Evolutionary conservation across 768 basidiomycete genomes (phyloP), one percentile per base, ranked within the genome.

Genomic region (Russula sp.): DNA sequence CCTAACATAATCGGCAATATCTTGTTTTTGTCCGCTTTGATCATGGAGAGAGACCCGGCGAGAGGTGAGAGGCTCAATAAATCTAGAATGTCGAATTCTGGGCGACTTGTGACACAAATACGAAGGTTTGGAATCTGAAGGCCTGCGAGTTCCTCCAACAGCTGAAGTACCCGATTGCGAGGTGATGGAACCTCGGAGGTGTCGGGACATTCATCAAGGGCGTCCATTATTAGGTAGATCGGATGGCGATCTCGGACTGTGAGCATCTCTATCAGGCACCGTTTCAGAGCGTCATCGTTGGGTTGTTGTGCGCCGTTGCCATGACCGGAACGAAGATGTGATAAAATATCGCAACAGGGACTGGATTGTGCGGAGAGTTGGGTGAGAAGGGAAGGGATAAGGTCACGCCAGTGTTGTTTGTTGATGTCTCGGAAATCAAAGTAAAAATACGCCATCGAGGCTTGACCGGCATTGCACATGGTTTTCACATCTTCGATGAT

Each of bases 311-410:
- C 13, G 46, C 61, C 34, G 1, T 10, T 20, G 30, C 28, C 20
- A n/a, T 57, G 48, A 4, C 13, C 22, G 0, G 7, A 30, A 32
- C 38, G 59, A 10, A 59, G 24, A 14, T 16, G 34, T 22, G 38
- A 44, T 6, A 63, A 57, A 0, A 59, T 42, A n/a, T 57, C 18
- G 24, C 34, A 53, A 42, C n/a, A n/a, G n/a, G n/a, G n/a, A n/a
- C n/a, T n/a, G n/a, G n/a, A n/a, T n/a, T n/a, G n/a, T n/a, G n/a
- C n/a, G n/a, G n/a, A n/a, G n/a, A n/a, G 34, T 14, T 63, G 62
- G 20, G 57, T 57, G 11, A 57, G 49, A 18, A 63, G n/a, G 20
- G 62, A 63, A 20, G n/a, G 49, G n/a, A 63, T 6, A 3, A 63
- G 20, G 30, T 57, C 28, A 32, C 13, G 20, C 28, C 44, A 22